Conservation (phyloP, 2,329 filamentous ascomycete genomes). For the Fusarium mangiferae region DNA sequence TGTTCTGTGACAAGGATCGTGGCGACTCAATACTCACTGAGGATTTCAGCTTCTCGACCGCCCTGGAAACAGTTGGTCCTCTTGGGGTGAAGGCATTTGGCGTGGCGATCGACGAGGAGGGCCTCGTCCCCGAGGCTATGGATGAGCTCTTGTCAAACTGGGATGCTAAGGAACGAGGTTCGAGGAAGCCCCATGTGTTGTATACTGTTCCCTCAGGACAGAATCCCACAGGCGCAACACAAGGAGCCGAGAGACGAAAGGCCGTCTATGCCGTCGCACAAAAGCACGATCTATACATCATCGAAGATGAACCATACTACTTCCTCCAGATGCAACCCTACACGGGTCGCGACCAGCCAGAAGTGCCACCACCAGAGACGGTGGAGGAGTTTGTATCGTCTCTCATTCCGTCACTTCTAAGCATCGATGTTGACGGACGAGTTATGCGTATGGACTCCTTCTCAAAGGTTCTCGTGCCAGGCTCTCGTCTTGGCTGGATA, state of each 20-base stretch:
- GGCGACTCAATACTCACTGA: conserved; percentile 86
- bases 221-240: conserved; percentile 90
- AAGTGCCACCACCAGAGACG: conserved; percentile 64
- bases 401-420: conserved; percentile 74
- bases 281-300: conserved; percentile 86
- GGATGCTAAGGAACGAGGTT: conserved; percentile 57
- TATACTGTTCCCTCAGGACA: conserved; percentile 80
- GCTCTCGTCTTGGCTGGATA: conserved; percentile 86
- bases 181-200: conserved; percentile 63
- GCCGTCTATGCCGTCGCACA: conserved; percentile 81
- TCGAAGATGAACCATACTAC: conserved; percentile 96
- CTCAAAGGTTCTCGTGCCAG: conserved; percentile 89
- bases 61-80: conserved; percentile 66
- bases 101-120: conserved; percentile 63
- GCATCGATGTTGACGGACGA: conserved; percentile 85
- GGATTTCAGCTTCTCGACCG: conserved; percentile 88
- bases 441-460: conserved; percentile 93
- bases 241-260: conserved; percentile 71
- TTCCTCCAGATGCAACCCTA: conserved; percentile 90
- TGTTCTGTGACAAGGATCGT: conserved; percentile 76
- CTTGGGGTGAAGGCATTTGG: conserved; percentile 64
- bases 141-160: conserved; percentile 62
- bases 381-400: conserved; percentile 78
- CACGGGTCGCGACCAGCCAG: conserved; percentile 61
- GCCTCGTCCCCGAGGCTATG: conserved; percentile 62